Evolutionary conservation across 2,329 filamentous ascomycete genomes (phyloP).

Genomic region (Parafenestella ontariensis): DNA sequence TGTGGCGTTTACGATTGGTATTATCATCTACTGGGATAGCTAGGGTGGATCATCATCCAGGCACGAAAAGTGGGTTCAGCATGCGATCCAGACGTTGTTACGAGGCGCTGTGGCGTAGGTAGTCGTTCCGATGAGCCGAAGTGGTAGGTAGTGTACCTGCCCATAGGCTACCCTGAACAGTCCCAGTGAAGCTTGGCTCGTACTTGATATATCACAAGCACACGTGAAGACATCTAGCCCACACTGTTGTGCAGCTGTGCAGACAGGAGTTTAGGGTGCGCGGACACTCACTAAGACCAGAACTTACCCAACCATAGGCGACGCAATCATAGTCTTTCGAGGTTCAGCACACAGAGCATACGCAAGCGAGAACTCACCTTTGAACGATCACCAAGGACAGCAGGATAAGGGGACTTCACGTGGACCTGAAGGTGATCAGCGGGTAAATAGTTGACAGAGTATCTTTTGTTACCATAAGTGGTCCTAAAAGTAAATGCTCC

Average conservation of each 20-base stretch:
- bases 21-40: too few species aligned
- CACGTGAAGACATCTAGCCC: too few species aligned
- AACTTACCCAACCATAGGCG: background rate
- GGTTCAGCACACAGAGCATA: slow-evolving; percentile 13
- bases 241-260: background rate
- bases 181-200: too few species aligned
- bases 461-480: slow-evolving; percentile 31
- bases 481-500: slow-evolving; percentile 8
- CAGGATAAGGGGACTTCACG: slow-evolving; percentile 16
- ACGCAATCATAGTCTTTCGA: slow-evolving; percentile 4
- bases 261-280: too few species aligned
- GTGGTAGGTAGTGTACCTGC: background rate
- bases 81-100: too few species aligned
- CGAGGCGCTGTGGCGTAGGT: too few species aligned
- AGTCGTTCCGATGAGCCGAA: background rate
- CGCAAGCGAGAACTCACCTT: slow-evolving; percentile 17
- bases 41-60: too few species aligned
- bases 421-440: slow-evolving; percentile 29
- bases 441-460: slow-evolving; percentile 27
- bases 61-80: too few species aligned
- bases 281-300: background rate
- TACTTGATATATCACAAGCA: too few species aligned
- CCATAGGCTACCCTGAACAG: too few species aligned
- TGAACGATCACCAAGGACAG: slow-evolving; percentile 1
- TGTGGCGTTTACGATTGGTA: background rate